These are phyloP conservation scores for Prosopis cineraria DNA, from an alignment of 306 rosid genomes.

Conservation along the genomic window DNA sequence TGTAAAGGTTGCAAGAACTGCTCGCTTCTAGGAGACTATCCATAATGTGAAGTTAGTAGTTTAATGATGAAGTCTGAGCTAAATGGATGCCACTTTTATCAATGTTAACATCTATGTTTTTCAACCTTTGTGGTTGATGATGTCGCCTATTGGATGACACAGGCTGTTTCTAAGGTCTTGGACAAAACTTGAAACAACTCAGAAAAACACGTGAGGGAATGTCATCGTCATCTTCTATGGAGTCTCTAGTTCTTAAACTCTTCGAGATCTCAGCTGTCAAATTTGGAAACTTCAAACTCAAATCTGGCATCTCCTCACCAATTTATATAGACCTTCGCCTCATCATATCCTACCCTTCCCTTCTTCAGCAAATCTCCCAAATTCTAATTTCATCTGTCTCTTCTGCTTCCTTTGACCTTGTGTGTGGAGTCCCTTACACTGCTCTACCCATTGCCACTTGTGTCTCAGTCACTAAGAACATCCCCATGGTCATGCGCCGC, in stretches of 20 bases:
- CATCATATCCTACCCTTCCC: slow-evolving; percentile 80
- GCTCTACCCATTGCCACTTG: slow-evolving; percentile 93
- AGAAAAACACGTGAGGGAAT: slow-evolving; percentile 20
- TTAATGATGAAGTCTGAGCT: slow-evolving; percentile 16
- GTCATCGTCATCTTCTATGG: slow-evolving; percentile 57
- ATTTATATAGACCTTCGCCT: slow-evolving; percentile 92
- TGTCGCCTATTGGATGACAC: slow-evolving; percentile 17
- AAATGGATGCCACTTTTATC: slow-evolving; percentile 14
- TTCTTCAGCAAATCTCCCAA: slow-evolving; percentile 75
- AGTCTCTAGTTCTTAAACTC: slow-evolving; percentile 73
- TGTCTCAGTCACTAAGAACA: slow-evolving; percentile 51
- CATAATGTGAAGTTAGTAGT: not conserved
- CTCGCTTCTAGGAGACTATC: not conserved
- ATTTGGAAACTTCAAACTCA: slow-evolving; percentile 90
- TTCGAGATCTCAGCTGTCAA: slow-evolving; percentile 92
- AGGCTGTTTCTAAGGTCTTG: slow-evolving; percentile 30
- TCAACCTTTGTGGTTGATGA: slow-evolving; percentile 8
- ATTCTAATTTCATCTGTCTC: slow-evolving; percentile 71
- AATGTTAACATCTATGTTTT: not conserved
- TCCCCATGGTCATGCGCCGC: slow-evolving; percentile 93
- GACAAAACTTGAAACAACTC: not conserved
- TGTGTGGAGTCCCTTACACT: slow-evolving; percentile 91
- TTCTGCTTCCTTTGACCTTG: slow-evolving; percentile 59
- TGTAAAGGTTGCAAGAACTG: slow-evolving; percentile 27
- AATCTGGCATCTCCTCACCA: slow-evolving; percentile 89